Evolutionary conservation across 2,329 filamentous ascomycete genomes (phyloP), one percentile per base, ranked within the genome.

Genomic region (Huntiella savannae): DNA sequence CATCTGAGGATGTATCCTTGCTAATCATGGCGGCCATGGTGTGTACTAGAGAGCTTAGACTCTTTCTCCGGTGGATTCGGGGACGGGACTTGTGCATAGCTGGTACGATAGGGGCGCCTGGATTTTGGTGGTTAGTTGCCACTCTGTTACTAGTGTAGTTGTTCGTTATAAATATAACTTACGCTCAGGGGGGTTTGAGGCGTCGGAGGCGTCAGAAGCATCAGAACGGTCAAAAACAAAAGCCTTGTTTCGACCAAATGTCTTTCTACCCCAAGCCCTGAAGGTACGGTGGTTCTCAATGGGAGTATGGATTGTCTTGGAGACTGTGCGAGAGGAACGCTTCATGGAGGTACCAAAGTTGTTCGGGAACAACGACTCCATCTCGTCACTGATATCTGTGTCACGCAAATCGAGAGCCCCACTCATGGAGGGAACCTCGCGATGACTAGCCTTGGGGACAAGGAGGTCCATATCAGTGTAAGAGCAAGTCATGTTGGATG

Each of bases 371-470:
- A 49, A 32, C 15, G 48, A 49, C 44, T 49, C 48, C 13, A 46
- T 49, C 32, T 49, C 44, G 36, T 49, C 48, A 19, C 44, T 47
- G 36, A 49, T 49, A 34, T 49, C 43, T 10, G 48, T 49, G 19
- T 49, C 48, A n/a, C 48, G 40, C 13, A 49, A 40, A 34, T 49
- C 48, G n/a, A 49, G 34, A 35, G 44, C 44, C 22, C 44, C 40
- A 28, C 44, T 46, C 40, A 46, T 47, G 5, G 48, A 47, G 13
- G 48, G 44, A n/a, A 40, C 36, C 13, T 43, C 32, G 10, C 22
- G 40, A 19, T 44, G 47, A 33, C 38, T 45, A 13, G 28, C 19
- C 42, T 49, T 45, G 37, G 36, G 42, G 32, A 43, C 47, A n/a
- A 38, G 17, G 7, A 45, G 12, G 8, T 40, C 38, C 43, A 49